phyloP scores from a whole-genome alignment of 2,329 filamentous ascomycete species.

The Pseudogymnoascus sp. region DNA sequence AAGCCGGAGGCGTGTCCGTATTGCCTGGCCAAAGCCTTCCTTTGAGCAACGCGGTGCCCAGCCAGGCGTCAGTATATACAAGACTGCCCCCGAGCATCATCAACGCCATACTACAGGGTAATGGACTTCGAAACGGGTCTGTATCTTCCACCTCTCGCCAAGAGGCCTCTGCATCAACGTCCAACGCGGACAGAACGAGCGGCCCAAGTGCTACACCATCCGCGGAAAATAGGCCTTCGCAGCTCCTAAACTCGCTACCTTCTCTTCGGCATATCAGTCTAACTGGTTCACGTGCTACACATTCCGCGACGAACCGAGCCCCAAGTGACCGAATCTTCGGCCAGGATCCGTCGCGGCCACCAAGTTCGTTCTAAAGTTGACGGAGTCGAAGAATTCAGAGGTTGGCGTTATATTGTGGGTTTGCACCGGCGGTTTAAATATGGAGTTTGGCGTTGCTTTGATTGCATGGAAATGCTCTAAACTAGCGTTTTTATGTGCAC shows the following conservation, averaged over 20 bases:
- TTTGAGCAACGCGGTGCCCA: not conserved
- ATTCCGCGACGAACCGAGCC: not conserved
- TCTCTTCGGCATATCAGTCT: not conserved
- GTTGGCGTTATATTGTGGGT: not conserved
- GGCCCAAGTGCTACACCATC: not conserved
- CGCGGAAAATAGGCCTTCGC: not conserved
- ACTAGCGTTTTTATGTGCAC: conserved; percentile 2
- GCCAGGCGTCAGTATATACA: not conserved
- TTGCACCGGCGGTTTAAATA: not conserved
- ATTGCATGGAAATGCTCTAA: not conserved
- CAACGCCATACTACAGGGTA: not conserved
- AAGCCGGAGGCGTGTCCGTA: conserved; percentile 48
- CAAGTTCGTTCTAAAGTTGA: not conserved
- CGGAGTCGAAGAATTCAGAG: not conserved
- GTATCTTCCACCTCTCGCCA: not conserved
- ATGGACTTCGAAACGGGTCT: not conserved
- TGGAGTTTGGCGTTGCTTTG: conserved; percentile 1
- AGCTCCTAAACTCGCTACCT: not conserved
- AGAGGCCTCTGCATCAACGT: not conserved
- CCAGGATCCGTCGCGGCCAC: not conserved
- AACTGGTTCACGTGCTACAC: not conserved
- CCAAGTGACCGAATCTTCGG: not conserved
- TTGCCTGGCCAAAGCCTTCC: conserved; percentile 36
- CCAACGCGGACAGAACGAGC: not conserved
- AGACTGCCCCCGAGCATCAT: conserved; percentile 2